Evolutionary conservation across 1,139 yeast species (phyloP), one percentile per base, ranked within the genome.

Genomic region (Saccharomyces hybrid): DNA sequence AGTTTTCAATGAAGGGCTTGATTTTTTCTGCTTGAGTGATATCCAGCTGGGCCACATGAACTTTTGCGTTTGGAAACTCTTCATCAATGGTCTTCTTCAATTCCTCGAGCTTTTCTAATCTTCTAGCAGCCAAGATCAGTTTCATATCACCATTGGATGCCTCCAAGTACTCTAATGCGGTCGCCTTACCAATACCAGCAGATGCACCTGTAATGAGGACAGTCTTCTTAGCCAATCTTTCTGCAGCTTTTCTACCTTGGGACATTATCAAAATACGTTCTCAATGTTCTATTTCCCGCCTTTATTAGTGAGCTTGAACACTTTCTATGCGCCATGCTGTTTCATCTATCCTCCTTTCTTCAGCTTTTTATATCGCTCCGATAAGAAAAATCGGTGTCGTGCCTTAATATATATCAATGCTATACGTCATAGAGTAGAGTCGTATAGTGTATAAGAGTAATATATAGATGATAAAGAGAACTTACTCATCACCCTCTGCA

Each of bases 161-260:
- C 28, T 73, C 77, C 49, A 88, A 85, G 60, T 86, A 83, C 65
- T 85, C 90, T 41, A 73, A 65, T 2, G 95, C 95, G 11, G 90
- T 84, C 26, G 93, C 90, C 64, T 79, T 78, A 31, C 95, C 95
- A 63, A 86, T 86, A 69, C 81, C 68, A 70, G 83, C 66, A 64
- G 77, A 73, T 5, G 78, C 78, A 59, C 78, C 77, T 3, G 77
- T 74, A 55, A 74, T 73, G 49, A 74, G 68, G 47, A 72, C 65
- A 2, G 73, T 73, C 58, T 74, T 74, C 34, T 82, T 83, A 55
- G 68, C 63, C 31, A 73, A 65, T 62, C 75, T 70, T 60, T 70
- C 70, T 28, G 71, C 66, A 20, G 76, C 75, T 54, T 66, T 67
- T 61, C 66, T 64, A 32, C 77, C 76, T 64, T 67, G 71, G 5